These are phyloP conservation scores for Mortierella sp. DNA, from an alignment of 371 early-diverging fungal species.

Conservation along the genomic window DNA sequence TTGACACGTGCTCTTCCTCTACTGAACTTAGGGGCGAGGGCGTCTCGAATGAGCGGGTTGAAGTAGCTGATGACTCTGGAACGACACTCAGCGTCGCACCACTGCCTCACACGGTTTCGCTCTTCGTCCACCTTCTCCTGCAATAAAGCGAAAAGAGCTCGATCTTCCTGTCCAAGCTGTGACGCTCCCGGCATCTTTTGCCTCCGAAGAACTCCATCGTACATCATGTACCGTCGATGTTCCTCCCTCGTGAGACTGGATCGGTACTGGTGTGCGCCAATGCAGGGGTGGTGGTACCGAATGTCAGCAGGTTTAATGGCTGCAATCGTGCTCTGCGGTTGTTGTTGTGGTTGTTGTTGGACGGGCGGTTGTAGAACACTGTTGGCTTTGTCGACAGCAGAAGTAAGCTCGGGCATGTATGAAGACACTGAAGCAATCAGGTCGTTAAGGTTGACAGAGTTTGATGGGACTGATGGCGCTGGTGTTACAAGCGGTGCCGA, in stretches of 20 bases:
- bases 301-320: neutral
- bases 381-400: slow-evolving; percentile 18
- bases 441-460: slow-evolving; percentile 36
- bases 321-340: slow-evolving; percentile 12
- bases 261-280: slow-evolving; percentile 33
- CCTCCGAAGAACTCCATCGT: slow-evolving; percentile 26
- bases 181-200: slow-evolving; percentile 17
- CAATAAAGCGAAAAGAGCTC: slow-evolving; percentile 27
- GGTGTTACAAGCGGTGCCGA: neutral
- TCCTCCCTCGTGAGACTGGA: slow-evolving; percentile 44
- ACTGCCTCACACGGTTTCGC: slow-evolving; percentile 36
- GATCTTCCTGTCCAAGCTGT: slow-evolving; percentile 29
- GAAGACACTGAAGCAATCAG: slow-evolving; percentile 45
- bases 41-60: slow-evolving; percentile 27
- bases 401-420: slow-evolving; percentile 31
- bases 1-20: slow-evolving; percentile 31
- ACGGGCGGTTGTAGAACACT: neutral
- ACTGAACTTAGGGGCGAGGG: slow-evolving; percentile 37
- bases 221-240: slow-evolving; percentile 41
- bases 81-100: slow-evolving; percentile 29
- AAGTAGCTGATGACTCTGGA: slow-evolving; percentile 25
- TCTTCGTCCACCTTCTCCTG: slow-evolving; percentile 43
- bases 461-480: neutral
- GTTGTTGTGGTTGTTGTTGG: slow-evolving; percentile 13
- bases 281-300: slow-evolving; percentile 40